Evolutionary conservation across 2,329 filamentous ascomycete genomes (phyloP), one percentile per base, ranked within the genome.

Genomic region (Exophiala lecanii-corni): DNA sequence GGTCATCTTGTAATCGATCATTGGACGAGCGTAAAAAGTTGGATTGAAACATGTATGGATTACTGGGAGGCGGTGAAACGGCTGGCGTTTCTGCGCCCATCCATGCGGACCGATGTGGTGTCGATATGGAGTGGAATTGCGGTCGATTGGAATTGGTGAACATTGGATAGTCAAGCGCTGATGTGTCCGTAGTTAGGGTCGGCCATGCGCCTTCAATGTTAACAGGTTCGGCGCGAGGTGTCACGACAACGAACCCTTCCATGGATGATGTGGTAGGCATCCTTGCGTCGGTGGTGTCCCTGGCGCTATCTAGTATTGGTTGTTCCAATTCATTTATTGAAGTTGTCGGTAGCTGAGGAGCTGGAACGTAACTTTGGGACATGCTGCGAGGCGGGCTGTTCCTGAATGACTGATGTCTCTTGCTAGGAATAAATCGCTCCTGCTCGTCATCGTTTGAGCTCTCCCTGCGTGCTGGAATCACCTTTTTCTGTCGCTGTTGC

Each of bases 401-500:
- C n/a, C 23, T 9, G 25, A 35, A 21, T 13, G 19, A 36, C 13
- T 25, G 32, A 21, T 37, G 40, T 28, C 40, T 9, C 21, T 43
- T 43, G 13, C 13, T 20, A 12, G 40, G 32, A 5, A n/a, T 20
- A 12, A 33, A 18, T 16, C 26, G 13, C 12, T 25, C 20, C 32
- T 25, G 19, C n/a, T 25, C 19, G 21, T 31, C 21, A 21, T 31
- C 21, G 21, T 41, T 17, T 3, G 31, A 20, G 33, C 40, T 37
- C 16, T 21, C 31, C 34, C 40, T 36, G 7, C 40, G 18, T 9
- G 40, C 40, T 36, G 40, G 40, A 7, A 43, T 20, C 7, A 16
- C 30, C 17, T 15, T 12, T 13, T 12, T 9, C 9, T 28, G 17
- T 26, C n/a, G n/a, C 16, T 12, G 18, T n/a, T 28, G 17, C 9